These are phyloP conservation scores for Borealophlyctis nickersoniae DNA, from an alignment of 192 early-diverging fungal species.

Conservation along the genomic window DNA sequence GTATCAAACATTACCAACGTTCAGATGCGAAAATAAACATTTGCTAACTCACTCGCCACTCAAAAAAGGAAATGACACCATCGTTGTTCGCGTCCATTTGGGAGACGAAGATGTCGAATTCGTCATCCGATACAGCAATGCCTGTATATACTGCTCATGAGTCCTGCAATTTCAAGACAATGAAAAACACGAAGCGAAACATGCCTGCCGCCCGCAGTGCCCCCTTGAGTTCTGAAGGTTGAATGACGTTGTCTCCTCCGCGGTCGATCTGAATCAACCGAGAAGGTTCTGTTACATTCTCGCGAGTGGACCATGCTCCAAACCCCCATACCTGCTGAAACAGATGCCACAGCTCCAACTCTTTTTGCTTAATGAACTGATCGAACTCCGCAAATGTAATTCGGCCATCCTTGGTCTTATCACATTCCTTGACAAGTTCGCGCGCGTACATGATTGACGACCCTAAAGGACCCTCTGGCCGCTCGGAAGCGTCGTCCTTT, in stretches of 20 bases:
- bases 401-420: constrained; percentile 36
- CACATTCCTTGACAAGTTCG: constrained; percentile 32
- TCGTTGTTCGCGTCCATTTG: constrained; percentile 61
- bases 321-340: constrained; percentile 42
- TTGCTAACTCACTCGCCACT: constrained; percentile 51
- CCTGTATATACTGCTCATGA: too few relatives aligned
- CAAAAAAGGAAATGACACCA: constrained; percentile 63
- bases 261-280: constrained; percentile 51
- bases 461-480: constrained; percentile 7
- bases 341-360: constrained; percentile 58
- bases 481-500: neutral
- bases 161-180: too few relatives aligned
- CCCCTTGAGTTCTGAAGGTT: constrained; percentile 49
- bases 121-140: constrained; percentile 56
- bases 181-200: too few relatives aligned
- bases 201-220: constrained; percentile 56
- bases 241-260: constrained; percentile 53
- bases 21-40: neutral
- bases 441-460: constrained; percentile 21
- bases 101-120: constrained; percentile 57
- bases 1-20: neutral
- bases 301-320: neutral
- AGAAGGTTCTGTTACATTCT: neutral
- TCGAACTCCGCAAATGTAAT: constrained; percentile 38
- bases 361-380: constrained; percentile 64